phyloP scores from a whole-genome alignment of 208 protist species.

The Crithidia thermophila region DNA sequence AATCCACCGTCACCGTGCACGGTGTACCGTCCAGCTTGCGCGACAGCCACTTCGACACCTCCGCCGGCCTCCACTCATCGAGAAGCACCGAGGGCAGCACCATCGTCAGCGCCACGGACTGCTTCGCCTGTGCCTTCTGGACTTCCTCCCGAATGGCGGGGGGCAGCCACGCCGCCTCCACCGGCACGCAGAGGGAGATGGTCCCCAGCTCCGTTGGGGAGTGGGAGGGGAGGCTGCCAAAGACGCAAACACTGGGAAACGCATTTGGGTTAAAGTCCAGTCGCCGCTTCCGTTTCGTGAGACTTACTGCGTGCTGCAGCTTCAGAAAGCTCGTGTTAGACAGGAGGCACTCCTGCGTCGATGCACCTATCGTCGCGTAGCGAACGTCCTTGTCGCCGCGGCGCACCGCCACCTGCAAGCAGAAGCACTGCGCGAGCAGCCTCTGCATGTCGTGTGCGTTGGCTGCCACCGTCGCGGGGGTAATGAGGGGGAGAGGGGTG shows the following conservation, averaged over 20 bases:
- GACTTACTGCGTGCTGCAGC: background rate
- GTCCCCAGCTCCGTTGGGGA: background rate
- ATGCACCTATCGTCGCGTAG: constrained; percentile 2
- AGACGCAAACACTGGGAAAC: constrained; percentile 3
- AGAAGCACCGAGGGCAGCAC: constrained; percentile 9
- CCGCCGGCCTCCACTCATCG: background rate
- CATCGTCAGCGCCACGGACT: background rate
- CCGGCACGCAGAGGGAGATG: constrained; percentile 4
- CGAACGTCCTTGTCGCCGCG: background rate
- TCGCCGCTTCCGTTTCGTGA: background rate
- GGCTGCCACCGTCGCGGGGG: background rate
- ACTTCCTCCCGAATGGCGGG: background rate
- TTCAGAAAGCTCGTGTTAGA: constrained; percentile 9
- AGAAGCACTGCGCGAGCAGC: constrained; percentile 8
- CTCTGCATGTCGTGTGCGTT: background rate
- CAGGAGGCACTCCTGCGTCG: background rate
- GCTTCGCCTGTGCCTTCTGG: background rate
- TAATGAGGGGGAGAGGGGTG: background rate
- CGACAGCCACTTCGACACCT: constrained; percentile 6
- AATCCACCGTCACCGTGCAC: constrained; percentile 1
- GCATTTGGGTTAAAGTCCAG: background rate
- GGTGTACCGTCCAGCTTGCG: background rate
- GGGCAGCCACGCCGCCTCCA: background rate
- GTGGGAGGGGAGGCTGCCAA: background rate
- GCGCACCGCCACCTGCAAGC: constrained; percentile 3